Evolutionary conservation across 2,329 filamentous ascomycete genomes (phyloP), one percentile per base, ranked within the genome.

Genomic region (Fusarium armeniacum): DNA sequence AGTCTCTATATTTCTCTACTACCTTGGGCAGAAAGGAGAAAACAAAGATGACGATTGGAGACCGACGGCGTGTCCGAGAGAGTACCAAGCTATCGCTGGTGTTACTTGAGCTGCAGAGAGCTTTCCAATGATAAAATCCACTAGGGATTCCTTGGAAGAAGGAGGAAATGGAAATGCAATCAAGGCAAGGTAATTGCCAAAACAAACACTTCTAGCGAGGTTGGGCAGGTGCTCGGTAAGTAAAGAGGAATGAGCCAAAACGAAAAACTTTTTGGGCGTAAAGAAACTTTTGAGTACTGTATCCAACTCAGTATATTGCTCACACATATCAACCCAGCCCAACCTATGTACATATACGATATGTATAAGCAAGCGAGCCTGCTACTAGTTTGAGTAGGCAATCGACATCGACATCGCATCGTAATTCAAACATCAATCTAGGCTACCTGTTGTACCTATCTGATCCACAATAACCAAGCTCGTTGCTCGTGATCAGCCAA

Each of bases 401-500:
- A 56, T 63, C 50, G 59, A 20, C 53, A 56, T 63, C 50, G 59
- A 20, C 53, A 50, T 38, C 22, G 49, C 41, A 65, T 62, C 58
- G 45, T 7, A 62, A 7, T 28, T 26, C 41, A 44, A 24, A 24
- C 47, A 50, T 49, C 18, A 38, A 11, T 38, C 36, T 62, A 61
- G 58, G 54, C 52, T 70, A 56, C 54, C 28, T 26, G 7, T 7
- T 7, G 20, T 30, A 30, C 26, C 28, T 62, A 18, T 50, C 44
- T 62, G 67, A 53, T 62, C 72, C 72, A 70, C 72, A 62, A 55
- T 40, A 58, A 49, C 49, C 63, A 69, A 71, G 62, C 63, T 72
- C 57, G 41, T 61, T 45, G 71, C 72, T 72, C 66, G 70, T 75
- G 72, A 75, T 73, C 70, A 58, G 20, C 46, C 30, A 62, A 44